These are phyloP conservation scores for Didymella segeticola DNA, from an alignment of 2,329 filamentous ascomycete species.

Conservation along the genomic window DNA sequence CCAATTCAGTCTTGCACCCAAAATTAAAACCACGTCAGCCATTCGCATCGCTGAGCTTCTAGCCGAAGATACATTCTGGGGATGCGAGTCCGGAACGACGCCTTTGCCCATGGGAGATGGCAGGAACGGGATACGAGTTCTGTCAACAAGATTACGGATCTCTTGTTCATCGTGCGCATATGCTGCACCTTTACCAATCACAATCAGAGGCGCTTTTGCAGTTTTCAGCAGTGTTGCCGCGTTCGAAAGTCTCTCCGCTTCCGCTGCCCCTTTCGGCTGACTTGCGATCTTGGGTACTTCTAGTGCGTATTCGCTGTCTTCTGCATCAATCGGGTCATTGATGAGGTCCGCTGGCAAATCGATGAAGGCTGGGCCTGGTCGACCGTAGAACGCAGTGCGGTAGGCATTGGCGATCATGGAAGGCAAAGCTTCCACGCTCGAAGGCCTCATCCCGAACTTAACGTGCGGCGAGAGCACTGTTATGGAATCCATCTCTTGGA, in stretches of 20 bases:
- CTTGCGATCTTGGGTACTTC: background rate
- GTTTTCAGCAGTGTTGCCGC: conserved; percentile 54
- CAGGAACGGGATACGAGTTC: conserved; percentile 61
- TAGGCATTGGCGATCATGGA: conserved; percentile 60
- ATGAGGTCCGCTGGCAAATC: conserved; percentile 65
- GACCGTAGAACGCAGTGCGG: conserved; percentile 60
- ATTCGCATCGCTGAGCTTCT: conserved; percentile 60
- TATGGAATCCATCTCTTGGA: conserved; percentile 65
- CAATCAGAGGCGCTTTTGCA: conserved; percentile 59
- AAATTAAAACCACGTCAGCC: conserved; percentile 62
- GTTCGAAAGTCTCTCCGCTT: conserved; percentile 53
- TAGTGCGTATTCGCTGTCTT: conserved; percentile 20
- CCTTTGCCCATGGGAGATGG: conserved; percentile 67
- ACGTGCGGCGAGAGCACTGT: conserved; percentile 60
- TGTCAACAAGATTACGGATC: conserved; percentile 56
- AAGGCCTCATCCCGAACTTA: conserved; percentile 52
- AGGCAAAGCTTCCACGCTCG: conserved; percentile 55
- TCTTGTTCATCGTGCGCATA: conserved; percentile 59
- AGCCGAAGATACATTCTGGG: conserved; percentile 60
- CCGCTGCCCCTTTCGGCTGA: conserved; percentile 41
- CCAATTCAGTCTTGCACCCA: conserved; percentile 65
- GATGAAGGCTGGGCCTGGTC: conserved; percentile 61
- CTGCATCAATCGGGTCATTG: conserved; percentile 38
- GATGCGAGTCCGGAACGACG: conserved; percentile 61
- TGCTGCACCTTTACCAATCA: conserved; percentile 64